phyloP scores from a whole-genome alignment of 441 rosid genomes.

The Rhodomyrtus psidioides region DNA sequence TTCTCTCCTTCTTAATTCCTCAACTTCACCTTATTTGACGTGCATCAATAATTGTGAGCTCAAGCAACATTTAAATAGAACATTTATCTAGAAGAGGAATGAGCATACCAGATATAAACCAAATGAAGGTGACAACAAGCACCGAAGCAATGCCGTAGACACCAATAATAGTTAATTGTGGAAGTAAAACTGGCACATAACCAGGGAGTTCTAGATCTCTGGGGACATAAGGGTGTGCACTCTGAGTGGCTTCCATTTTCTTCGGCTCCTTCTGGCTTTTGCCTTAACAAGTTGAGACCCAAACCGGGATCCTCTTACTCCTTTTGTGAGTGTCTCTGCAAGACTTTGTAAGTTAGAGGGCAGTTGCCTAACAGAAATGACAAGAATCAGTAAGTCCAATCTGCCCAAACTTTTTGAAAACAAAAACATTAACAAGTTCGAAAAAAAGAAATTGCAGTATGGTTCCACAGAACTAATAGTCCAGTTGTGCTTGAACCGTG shows the following conservation, averaged over 20 bases:
- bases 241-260: background rate
- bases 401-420: background rate
- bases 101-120: constrained; percentile 59
- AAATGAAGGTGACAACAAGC: constrained; percentile 44
- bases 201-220: constrained; percentile 64
- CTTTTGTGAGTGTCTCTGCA: background rate
- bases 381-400: background rate
- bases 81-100: background rate
- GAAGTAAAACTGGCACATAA: constrained; percentile 52
- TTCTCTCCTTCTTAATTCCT: background rate
- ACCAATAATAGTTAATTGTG: constrained; percentile 47
- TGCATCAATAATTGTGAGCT: background rate
- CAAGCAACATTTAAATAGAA: background rate
- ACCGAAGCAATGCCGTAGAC: constrained; percentile 41
- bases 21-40: background rate
- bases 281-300: background rate
- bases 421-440: background rate
- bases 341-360: background rate
- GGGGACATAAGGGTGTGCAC: constrained; percentile 67
- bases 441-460: background rate
- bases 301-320: background rate
- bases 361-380: background rate
- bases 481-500: background rate
- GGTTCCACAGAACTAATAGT: background rate
- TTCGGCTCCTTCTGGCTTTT: constrained; percentile 19